phyloP scores from a whole-genome alignment of 768 basidiomycete genomes.

The Mycena belliarum region DNA sequence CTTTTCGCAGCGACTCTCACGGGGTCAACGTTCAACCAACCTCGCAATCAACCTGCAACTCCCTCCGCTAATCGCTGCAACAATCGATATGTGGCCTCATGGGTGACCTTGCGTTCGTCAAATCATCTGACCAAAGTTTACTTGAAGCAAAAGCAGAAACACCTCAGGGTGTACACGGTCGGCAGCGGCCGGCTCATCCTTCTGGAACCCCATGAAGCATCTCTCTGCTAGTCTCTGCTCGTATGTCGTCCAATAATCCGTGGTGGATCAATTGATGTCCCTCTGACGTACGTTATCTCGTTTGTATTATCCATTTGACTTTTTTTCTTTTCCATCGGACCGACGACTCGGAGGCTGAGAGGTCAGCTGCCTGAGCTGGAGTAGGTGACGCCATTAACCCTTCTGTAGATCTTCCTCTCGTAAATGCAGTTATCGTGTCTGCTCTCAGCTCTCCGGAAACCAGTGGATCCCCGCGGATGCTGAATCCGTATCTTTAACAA shows the following conservation, averaged over 20 bases:
- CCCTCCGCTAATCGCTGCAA: no score
- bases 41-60: no score
- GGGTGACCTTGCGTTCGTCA: no score
- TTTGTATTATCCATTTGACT: slow-evolving; percentile 3
- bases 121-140: no score
- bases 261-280: background rate
- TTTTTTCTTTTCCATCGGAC: background rate
- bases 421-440: no score
- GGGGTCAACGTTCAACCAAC: no score
- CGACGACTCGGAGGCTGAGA: background rate
- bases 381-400: background rate
- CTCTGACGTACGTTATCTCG: slow-evolving; percentile 4
- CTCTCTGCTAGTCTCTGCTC: background rate
- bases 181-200: background rate
- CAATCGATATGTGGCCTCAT: no score
- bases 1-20: no score
- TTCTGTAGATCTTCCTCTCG: background rate
- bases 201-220: background rate
- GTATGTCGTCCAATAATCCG: background rate
- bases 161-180: no score
- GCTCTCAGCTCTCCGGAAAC: background rate
- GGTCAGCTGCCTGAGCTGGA: slow-evolving; percentile 10
- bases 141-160: no score
- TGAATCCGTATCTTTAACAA: no score
- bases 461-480: background rate